A percentile compares a stretch with the other conserved stretches of the same genome.
phyloP scores from a whole-genome alignment of 2,329 filamentous ascomycete species.

The Pseudogymnoascus sp. region DNA sequence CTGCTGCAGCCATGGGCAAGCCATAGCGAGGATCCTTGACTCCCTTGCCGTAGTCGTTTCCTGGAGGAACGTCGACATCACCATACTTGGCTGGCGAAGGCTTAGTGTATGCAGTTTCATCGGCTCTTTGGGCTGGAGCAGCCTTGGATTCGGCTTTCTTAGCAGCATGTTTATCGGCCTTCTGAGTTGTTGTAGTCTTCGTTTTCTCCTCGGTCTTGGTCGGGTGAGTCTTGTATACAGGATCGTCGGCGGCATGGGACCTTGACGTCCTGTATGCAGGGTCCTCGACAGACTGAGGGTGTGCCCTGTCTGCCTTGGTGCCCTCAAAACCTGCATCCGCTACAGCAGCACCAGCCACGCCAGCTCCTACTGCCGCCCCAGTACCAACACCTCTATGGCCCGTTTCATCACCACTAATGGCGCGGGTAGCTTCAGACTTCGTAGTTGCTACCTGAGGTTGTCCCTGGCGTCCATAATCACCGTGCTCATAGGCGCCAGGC shows the following conservation, averaged over 20 bases:
- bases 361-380: not conserved
- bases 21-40: constrained; percentile 5
- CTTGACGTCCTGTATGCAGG: not conserved
- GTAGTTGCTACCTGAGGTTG: not conserved
- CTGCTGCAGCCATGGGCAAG: not conserved
- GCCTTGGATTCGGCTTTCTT: not conserved
- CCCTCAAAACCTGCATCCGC: not conserved
- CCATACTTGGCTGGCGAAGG: not conserved
- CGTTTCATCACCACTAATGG: not conserved
- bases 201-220: not conserved
- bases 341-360: not conserved
- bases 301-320: not conserved
- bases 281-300: not conserved
- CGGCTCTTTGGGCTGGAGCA: not conserved
- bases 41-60: not conserved
- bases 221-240: no score
- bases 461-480: not conserved
- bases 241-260: no score
- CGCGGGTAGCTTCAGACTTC: not conserved
- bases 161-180: not conserved
- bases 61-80: not conserved
- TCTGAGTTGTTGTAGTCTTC: not conserved
- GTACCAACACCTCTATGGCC: not conserved
- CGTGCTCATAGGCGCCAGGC: not conserved
- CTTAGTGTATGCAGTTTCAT: not conserved